Percentiles rank a stretch among this genome's conserved stretches.
These are phyloP conservation scores for Fusarium torreyae DNA, from an alignment of 2,329 filamentous ascomycete genomes.

Conservation along the genomic window DNA sequence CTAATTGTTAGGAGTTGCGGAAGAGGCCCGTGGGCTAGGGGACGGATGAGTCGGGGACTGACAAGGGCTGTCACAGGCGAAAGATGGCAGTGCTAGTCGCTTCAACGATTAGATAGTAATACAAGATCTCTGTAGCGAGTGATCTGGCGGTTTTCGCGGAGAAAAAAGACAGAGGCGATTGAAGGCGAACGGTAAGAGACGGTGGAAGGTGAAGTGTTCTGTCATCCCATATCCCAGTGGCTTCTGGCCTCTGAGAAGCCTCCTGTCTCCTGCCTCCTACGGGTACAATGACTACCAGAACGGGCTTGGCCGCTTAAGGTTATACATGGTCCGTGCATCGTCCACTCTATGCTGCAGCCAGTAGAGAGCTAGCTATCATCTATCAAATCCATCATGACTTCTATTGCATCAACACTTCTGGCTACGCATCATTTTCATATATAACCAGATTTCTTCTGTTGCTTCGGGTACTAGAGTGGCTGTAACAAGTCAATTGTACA, in stretches of 20 bases:
- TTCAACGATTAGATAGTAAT: constrained; percentile 11
- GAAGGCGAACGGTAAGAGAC: constrained; percentile 17
- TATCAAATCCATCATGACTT: constrained; percentile 50
- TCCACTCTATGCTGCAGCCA: constrained; percentile 36
- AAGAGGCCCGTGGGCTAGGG: constrained; percentile 41
- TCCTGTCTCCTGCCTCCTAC: constrained; percentile 38
- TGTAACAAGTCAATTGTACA: constrained; percentile 41
- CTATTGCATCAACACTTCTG: constrained; percentile 39
- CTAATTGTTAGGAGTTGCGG: constrained; percentile 43
- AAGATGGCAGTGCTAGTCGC: constrained; percentile 13
- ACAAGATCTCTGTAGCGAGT: not conserved
- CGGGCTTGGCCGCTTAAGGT: constrained; percentile 28
- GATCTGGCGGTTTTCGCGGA: not conserved
- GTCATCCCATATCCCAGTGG: constrained; percentile 34
- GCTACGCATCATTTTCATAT: constrained; percentile 13
- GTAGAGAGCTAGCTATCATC: constrained; percentile 37
- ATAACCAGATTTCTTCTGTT: constrained; percentile 6
- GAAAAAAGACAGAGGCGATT: constrained; percentile 5
- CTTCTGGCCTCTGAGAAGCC: constrained; percentile 36
- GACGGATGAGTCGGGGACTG: constrained; percentile 38
- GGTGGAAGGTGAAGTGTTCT: constrained; percentile 35
- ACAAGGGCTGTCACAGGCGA: constrained; percentile 15
- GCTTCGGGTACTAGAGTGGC: constrained; percentile 12
- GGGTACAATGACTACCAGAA: constrained; percentile 31
- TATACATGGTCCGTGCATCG: constrained; percentile 42